phyloP scores from a whole-genome alignment of 164 flowering plant genomes.

The Dillenia suffruticosa region DNA sequence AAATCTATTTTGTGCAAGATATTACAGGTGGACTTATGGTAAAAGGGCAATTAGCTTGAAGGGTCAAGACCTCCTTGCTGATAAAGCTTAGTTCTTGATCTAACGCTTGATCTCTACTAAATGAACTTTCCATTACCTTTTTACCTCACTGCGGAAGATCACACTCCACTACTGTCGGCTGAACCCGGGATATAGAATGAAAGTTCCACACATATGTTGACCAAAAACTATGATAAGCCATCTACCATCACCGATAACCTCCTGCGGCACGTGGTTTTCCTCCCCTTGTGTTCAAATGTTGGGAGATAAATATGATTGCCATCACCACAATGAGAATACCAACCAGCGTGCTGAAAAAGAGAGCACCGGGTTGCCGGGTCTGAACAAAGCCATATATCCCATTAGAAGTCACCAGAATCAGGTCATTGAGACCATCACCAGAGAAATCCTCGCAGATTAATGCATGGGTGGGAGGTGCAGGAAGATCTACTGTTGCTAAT shows the following conservation, averaged over 20 bases:
- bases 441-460: slow-evolving; percentile 75
- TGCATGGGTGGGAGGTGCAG: slow-evolving; percentile 84
- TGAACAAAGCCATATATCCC: slow-evolving; percentile 96
- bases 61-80: too few relatives aligned
- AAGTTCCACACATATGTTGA: too few relatives aligned
- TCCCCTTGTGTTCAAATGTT: slow-evolving; percentile 72
- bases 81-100: too few relatives aligned
- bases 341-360: slow-evolving; percentile 94
- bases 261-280: slow-evolving; percentile 76
- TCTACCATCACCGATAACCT: slow-evolving; percentile 22
- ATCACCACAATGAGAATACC: slow-evolving; percentile 93
- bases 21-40: too few relatives aligned
- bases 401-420: slow-evolving; percentile 73
- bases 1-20: too few relatives aligned
- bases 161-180: too few relatives aligned
- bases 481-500: slow-evolving; percentile 66
- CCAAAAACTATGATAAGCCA: too few relatives aligned
- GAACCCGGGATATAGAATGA: too few relatives aligned
- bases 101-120: too few relatives aligned
- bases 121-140: too few relatives aligned
- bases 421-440: slow-evolving; percentile 91
- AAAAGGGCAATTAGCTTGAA: too few relatives aligned
- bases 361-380: slow-evolving; percentile 95
- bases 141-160: too few relatives aligned
- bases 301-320: slow-evolving; percentile 86